These are phyloP conservation scores for Chloris gayana DNA, from an alignment of 176 grass and related monocot species.

Conservation along the genomic window DNA sequence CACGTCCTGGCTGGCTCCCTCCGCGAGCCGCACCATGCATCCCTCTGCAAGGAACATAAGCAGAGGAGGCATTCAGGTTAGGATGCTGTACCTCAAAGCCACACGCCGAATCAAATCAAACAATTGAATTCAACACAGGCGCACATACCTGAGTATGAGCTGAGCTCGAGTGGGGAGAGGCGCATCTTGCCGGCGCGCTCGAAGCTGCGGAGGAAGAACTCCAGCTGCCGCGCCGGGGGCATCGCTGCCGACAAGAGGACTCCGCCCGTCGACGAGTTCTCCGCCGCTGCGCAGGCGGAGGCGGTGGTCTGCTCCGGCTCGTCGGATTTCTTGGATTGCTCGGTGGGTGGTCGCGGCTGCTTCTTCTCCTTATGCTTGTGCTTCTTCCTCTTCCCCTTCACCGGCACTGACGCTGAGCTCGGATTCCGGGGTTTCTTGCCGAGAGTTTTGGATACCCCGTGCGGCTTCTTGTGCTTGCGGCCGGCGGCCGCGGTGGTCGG, in stretches of 20 bases:
- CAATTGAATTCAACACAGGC: neutral
- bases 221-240: conserved; percentile 62
- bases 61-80: neutral
- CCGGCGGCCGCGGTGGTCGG: conserved; percentile 4
- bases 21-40: conserved; percentile 72
- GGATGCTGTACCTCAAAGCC: neutral
- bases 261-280: neutral
- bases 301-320: conserved; percentile 9
- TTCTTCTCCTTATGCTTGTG: conserved; percentile 48
- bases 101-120: neutral
- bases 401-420: neutral
- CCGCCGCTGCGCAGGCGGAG: neutral
- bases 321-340: neutral
- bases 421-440: conserved; percentile 32
- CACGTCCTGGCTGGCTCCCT: conserved; percentile 62
- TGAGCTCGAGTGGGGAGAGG: conserved; percentile 87
- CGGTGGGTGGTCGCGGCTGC: neutral
- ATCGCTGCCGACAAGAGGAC: conserved; percentile 46
- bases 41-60: conserved; percentile 49
- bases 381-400: conserved; percentile 26
- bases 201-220: conserved; percentile 77
- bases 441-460: conserved; percentile 31
- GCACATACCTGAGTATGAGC: conserved; percentile 66
- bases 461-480: conserved; percentile 50
- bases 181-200: conserved; percentile 74